phyloP scores from a whole-genome alignment of 2,329 filamentous ascomycete genomes.

The Fusarium temperatum region DNA sequence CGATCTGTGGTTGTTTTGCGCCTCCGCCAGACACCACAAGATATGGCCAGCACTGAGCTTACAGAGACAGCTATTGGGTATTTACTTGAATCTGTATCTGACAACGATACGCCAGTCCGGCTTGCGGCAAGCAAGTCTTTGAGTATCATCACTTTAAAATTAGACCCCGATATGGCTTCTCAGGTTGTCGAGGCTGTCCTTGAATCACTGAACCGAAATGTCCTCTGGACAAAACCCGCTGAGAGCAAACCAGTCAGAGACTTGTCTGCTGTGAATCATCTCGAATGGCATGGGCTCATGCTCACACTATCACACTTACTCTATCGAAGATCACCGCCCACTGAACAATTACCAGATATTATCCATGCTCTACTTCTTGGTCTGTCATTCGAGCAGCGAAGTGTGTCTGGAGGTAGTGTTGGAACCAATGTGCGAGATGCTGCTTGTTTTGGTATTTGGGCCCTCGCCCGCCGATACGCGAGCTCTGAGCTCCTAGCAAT shows the following conservation, averaged over 20 bases:
- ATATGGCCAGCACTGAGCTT: slow-evolving; percentile 59
- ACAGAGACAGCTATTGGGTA: slow-evolving; percentile 85
- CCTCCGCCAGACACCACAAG: slow-evolving; percentile 60
- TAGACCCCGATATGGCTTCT: slow-evolving; percentile 81
- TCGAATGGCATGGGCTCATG: slow-evolving; percentile 92
- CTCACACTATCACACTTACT: slow-evolving; percentile 87
- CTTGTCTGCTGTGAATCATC: slow-evolving; percentile 78
- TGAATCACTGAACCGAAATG: slow-evolving; percentile 69
- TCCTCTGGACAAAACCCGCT: slow-evolving; percentile 60
- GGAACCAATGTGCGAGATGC: slow-evolving; percentile 94
- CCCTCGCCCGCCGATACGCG: slow-evolving; percentile 84
- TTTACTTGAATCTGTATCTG: slow-evolving; percentile 79
- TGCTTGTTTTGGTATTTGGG: slow-evolving; percentile 96
- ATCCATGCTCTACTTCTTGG: slow-evolving; percentile 81
- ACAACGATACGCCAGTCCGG: slow-evolving; percentile 90
- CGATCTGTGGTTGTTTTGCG: slow-evolving; percentile 76
- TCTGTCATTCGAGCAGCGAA: slow-evolving; percentile 87
- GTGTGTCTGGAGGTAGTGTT: slow-evolving; percentile 82
- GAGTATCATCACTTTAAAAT: slow-evolving; percentile 82
- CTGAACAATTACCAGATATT: slow-evolving; percentile 74
- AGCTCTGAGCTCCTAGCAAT: slow-evolving; percentile 79
- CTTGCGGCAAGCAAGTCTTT: slow-evolving; percentile 92
- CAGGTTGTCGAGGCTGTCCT: slow-evolving; percentile 90
- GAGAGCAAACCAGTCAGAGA: slow-evolving; percentile 59
- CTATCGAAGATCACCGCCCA: slow-evolving; percentile 83